These are phyloP conservation scores for Pichia manshurica DNA, from an alignment of 805 yeast genomes.

Conservation along the genomic window DNA sequence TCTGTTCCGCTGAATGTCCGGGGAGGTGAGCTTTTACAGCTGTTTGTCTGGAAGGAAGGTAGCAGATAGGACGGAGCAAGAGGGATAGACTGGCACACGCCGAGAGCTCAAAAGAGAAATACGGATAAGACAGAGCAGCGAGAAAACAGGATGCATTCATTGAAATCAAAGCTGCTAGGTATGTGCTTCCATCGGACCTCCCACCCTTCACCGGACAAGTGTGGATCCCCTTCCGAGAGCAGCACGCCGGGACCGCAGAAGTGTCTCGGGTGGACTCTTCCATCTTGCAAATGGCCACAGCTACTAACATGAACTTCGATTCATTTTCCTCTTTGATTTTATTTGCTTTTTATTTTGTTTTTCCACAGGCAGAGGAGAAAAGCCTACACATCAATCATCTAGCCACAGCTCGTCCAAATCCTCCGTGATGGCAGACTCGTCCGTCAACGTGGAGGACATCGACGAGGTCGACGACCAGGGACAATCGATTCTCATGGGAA, in stretches of 20 bases:
- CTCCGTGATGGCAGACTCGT: background rate
- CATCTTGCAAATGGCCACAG: no score
- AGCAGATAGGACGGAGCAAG: no score
- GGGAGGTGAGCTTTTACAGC: no score
- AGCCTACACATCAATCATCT: background rate
- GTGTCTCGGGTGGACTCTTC: no score
- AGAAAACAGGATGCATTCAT: constrained; percentile 12
- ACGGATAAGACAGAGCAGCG: no score
- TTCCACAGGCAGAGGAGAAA: constrained; percentile 8
- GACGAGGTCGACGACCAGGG: constrained; percentile 92
- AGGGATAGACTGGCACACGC: no score
- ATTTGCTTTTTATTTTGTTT: background rate
- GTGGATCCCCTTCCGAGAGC: no score
- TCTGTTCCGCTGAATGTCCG: background rate
- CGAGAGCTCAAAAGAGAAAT: no score
- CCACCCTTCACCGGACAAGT: no score
- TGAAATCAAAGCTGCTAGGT: constrained; percentile 11
- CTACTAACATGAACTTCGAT: background rate
- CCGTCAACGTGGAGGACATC: constrained; percentile 56
- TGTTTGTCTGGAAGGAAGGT: no score
- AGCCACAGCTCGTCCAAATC: background rate
- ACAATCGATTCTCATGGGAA: constrained; percentile 78
- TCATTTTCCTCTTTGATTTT: background rate
- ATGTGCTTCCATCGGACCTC: background rate
- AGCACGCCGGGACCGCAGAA: no score